phyloP scores from a whole-genome alignment of 2,329 filamentous ascomycete species.

The Beauveria caledonica region DNA sequence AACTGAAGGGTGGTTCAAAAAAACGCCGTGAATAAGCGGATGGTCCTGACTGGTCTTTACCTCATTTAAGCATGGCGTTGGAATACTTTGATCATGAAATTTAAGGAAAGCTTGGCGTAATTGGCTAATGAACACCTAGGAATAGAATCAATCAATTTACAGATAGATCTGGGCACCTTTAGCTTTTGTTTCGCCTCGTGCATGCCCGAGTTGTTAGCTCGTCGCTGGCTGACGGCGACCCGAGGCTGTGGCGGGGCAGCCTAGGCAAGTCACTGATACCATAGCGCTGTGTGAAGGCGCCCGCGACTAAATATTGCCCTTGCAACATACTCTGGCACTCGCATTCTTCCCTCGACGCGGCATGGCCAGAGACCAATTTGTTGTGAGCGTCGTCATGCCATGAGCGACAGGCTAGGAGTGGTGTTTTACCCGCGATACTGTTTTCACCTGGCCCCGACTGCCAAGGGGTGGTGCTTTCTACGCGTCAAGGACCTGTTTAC shows the following conservation, averaged over 20 bases:
- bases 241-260: not conserved
- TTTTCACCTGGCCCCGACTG: constrained; percentile 54
- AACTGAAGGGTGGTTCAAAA: constrained; percentile 31
- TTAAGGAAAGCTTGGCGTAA: not conserved
- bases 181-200: not conserved
- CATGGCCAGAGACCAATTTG: not conserved
- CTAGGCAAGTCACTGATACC: not conserved
- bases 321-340: not conserved
- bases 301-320: not conserved
- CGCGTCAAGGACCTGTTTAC: constrained; percentile 40
- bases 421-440: constrained; percentile 53
- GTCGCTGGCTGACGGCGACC: no score
- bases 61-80: constrained; percentile 2
- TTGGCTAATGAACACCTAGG: not conserved
- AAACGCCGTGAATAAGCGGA: constrained; percentile 1
- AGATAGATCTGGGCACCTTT: not conserved
- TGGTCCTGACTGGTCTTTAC: not conserved
- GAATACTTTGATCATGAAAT: not conserved
- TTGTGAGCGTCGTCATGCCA: constrained; percentile 33
- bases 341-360: not conserved
- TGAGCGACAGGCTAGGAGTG: constrained; percentile 34
- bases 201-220: no score
- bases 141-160: not conserved
- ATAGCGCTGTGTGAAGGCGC: not conserved
- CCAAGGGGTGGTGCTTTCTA: constrained; percentile 51